A percentile compares a stretch with the other conserved stretches of the same genome.
phyloP scores from a whole-genome alignment of 352 stramenopile genomes.

The Pythium rhizo-oryzae region DNA sequence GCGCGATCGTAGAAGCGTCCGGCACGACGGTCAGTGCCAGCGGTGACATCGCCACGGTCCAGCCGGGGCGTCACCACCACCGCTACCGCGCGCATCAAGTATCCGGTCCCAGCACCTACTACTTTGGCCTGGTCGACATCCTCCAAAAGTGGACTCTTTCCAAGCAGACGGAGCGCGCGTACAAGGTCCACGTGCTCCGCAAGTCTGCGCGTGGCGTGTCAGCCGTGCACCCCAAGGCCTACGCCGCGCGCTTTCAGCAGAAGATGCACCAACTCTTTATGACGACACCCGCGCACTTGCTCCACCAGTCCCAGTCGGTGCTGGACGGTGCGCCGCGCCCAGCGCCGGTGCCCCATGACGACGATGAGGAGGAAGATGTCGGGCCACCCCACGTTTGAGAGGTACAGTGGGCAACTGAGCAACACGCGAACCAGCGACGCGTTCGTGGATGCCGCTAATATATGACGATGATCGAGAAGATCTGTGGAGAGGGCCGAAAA shows the following conservation, averaged over 20 bases:
- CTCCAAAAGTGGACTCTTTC: conserved; percentile 85
- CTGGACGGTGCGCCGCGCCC: conserved; percentile 24
- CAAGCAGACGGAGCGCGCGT: conserved; percentile 80
- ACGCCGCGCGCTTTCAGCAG: conserved; percentile 78
- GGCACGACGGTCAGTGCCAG: conserved; percentile 19
- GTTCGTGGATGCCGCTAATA: background rate
- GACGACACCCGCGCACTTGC: conserved; percentile 37
- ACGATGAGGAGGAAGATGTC: conserved; percentile 21
- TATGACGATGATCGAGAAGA: background rate
- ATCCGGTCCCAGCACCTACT: conserved; percentile 86
- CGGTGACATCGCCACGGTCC: background rate
- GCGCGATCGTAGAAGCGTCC: conserved; percentile 1
- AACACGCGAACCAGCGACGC: background rate
- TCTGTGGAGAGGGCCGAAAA: background rate
- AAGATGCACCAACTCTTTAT: conserved; percentile 88
- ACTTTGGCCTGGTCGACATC: conserved; percentile 91
- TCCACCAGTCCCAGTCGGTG: conserved; percentile 27
- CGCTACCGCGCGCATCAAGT: conserved; percentile 78
- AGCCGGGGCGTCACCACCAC: conserved; percentile 28
- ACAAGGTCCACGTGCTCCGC: conserved; percentile 83
- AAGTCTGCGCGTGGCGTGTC: conserved; percentile 77
- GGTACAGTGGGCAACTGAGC: too few species aligned
- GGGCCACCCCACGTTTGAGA: background rate
- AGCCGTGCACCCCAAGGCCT: conserved; percentile 67
- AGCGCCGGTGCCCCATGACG: background rate